phyloP scores from a whole-genome alignment of 2,329 filamentous ascomycete genomes.

The Penicillium verrucosum region DNA sequence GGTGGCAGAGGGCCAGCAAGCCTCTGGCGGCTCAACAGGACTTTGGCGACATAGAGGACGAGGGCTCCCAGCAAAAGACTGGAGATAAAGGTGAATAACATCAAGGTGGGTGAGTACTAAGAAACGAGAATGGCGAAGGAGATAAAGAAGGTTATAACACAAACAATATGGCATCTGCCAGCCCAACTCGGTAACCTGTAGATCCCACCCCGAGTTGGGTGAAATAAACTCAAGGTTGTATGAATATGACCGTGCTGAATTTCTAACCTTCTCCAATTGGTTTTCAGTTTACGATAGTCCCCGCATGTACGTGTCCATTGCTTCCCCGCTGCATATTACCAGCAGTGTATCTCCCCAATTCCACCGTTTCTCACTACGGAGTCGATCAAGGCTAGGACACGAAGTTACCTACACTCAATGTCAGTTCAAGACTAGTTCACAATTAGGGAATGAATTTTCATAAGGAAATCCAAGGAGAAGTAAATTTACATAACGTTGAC shows the following conservation, averaged over 20 bases:
- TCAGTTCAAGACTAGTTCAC: too few relatives aligned
- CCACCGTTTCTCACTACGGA: too few relatives aligned
- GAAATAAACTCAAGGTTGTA: not conserved
- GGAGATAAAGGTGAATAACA: not conserved
- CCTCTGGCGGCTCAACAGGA: not conserved
- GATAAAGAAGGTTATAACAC: not conserved
- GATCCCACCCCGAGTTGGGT: too few relatives aligned
- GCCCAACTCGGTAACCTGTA: too few relatives aligned
- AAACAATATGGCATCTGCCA: not conserved
- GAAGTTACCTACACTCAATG: too few relatives aligned
- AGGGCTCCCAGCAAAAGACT: not conserved
- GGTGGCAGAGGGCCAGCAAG: conserved; percentile 42
- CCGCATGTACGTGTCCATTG: not conserved
- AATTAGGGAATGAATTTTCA: too few relatives aligned
- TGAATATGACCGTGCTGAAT: not conserved
- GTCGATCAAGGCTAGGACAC: too few relatives aligned
- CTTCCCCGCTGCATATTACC: too few relatives aligned
- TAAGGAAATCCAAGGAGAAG: too few relatives aligned
- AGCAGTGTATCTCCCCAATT: too few relatives aligned
- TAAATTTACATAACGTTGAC: too few relatives aligned
- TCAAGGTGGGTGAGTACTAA: not conserved
- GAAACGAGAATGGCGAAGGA: not conserved
- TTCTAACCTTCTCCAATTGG: not conserved
- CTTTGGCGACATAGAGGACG: conserved; percentile 2
- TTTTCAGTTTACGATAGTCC: not conserved